Base-by-base conservation (phyloP, 352 stramenopile genomes). In the Phytopythium boreale region DNA sequence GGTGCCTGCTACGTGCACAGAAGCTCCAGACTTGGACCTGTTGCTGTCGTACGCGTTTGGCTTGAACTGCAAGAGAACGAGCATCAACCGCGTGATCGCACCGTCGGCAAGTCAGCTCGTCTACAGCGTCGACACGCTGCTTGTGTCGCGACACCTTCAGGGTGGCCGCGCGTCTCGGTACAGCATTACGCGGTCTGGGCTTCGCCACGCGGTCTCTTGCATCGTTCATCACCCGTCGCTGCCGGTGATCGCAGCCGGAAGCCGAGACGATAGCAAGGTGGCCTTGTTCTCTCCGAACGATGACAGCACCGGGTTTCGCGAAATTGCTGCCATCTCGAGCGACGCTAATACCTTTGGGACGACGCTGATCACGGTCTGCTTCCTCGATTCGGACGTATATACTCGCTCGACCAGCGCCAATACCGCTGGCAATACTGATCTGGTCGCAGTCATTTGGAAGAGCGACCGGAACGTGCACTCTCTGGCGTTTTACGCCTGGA, bases 11-110 rank as follows among this genome's bases (percentile, higher is more conserved):
- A 26, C 67, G 34, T 46, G 69, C 12, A 83, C 73, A 0, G 80
- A 91, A 59, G 80, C 80, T 0, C 79, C 82, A 0, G 79, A 89
- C 69, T 46, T 91, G 44, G 75, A 86, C n/a, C 71, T 91, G n/a
- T 75, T 75, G 2, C 49, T 89, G 5, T 69, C 60, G 0, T 71
- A 68, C 36, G 77, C 80, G 9, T 74, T 80, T 37, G 82, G 82
- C 24, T 68, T 89, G 11, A 91, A 91, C 41, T 63, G 87, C 44
- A 52, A 52, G 4, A 56, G 61, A 2, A 75, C 63, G 55, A 71
- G 68, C 22, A 58, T 87, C 29, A 89, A 88, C 47, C 78, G 82
- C 56, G 72, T 75, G 7, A 46, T 89, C 4, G 63, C 72, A 72
- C 62, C 51, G 61, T 74, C 12, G 69, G 68, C 14, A 62, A 68